These are phyloP conservation scores for Andalucia godoyi DNA, from an alignment of 78 protist species.

Conservation along the genomic window DNA sequence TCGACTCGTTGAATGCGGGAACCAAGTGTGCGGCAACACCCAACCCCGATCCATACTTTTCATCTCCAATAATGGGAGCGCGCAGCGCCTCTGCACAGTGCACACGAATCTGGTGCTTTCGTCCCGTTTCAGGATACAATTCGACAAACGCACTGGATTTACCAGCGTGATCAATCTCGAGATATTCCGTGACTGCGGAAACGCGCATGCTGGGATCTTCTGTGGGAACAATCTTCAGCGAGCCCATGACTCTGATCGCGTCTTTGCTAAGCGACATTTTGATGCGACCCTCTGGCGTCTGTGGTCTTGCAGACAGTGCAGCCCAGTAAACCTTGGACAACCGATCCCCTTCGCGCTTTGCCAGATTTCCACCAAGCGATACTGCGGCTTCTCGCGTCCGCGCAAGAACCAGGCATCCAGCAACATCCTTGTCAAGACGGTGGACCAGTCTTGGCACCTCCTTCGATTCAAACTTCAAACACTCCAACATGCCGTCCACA, in stretches of 20 bases:
- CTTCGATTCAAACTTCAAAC: slow-evolving; percentile 13
- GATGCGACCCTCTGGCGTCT: slow-evolving; percentile 34
- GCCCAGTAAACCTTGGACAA: slow-evolving; percentile 57
- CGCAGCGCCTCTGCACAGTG: not conserved
- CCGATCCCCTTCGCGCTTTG: not conserved
- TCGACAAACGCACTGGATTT: slow-evolving; percentile 20
- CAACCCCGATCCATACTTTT: not conserved
- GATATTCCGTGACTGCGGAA: too few relatives aligned
- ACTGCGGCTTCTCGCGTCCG: slow-evolving; percentile 16
- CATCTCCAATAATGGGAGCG: not conserved
- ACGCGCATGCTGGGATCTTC: too few relatives aligned
- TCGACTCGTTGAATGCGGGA: too few relatives aligned
- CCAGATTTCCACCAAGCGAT: slow-evolving; percentile 22
- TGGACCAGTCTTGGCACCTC: slow-evolving; percentile 21
- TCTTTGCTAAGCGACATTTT: slow-evolving; percentile 26
- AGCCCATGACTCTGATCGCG: too few relatives aligned
- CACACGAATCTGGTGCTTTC: slow-evolving; percentile 34
- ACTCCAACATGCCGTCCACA: slow-evolving; percentile 31
- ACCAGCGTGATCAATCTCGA: slow-evolving; percentile 7
- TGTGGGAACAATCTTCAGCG: too few relatives aligned
- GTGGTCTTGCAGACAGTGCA: slow-evolving; percentile 8
- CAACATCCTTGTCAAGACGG: slow-evolving; percentile 10
- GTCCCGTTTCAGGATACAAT: slow-evolving; percentile 42
- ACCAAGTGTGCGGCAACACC: too few relatives aligned
- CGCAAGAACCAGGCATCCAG: slow-evolving; percentile 24